Evolutionary conservation across 495 filamentous ascomycete genomes (phyloP).

Genomic region (Daldinia loculata): DNA sequence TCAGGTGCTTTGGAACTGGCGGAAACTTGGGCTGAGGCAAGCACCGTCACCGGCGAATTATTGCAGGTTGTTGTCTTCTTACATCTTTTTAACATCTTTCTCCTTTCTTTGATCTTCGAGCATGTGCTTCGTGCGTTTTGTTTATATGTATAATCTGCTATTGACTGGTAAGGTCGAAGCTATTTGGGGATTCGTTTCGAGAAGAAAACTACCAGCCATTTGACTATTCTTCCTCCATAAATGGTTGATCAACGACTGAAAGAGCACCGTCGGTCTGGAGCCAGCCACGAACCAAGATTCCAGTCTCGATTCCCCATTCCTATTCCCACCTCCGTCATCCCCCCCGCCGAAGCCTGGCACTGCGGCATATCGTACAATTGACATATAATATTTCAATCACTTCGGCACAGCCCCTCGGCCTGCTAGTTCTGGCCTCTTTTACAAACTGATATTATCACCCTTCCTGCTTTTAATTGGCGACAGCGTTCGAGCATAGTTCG

Average conservation of each 20-base stretch:
- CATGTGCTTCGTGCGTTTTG: not conserved
- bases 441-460: not conserved
- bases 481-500: not conserved
- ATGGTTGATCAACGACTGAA: slow-evolving; percentile 28
- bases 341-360: slow-evolving; percentile 4
- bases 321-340: slow-evolving; percentile 30
- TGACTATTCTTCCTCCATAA: not conserved
- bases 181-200: not conserved
- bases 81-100: not conserved
- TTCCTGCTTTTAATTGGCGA: not conserved
- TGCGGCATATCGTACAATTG: slow-evolving; percentile 6
- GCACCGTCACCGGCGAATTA: not conserved
- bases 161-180: not conserved
- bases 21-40: too few relatives aligned
- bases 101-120: not conserved
- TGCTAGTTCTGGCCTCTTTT: not conserved
- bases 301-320: slow-evolving; percentile 12
- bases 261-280: slow-evolving; percentile 9
- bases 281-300: slow-evolving; percentile 29
- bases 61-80: not conserved
- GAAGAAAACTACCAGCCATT: not conserved
- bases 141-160: not conserved
- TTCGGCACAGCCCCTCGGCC: not conserved
- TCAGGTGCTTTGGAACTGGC: not conserved
- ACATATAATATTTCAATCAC: slow-evolving; percentile 6